phyloP scores from a whole-genome alignment of 768 basidiomycete species.

The Pluteus cervinus region DNA sequence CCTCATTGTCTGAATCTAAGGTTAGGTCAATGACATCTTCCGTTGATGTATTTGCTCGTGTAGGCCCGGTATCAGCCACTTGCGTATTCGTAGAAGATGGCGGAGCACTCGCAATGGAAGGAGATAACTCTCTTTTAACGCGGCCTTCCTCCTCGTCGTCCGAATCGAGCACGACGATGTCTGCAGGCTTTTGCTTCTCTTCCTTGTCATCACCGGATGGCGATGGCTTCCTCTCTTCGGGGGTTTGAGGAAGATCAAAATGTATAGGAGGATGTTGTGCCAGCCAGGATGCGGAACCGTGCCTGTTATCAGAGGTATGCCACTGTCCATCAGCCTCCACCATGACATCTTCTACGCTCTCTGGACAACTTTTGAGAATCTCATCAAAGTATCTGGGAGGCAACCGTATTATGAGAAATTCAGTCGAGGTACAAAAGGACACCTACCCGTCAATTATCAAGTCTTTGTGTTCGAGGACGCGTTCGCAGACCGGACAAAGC shows the following conservation, averaged over 20 bases:
- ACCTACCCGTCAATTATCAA: conserved; percentile 88
- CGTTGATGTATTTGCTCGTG: conserved; percentile 20
- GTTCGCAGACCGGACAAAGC: conserved; percentile 92
- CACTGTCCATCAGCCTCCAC: conserved; percentile 94
- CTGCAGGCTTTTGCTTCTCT: conserved; percentile 40
- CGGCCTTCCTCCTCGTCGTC: conserved; percentile 76
- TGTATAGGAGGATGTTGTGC: conserved; percentile 37
- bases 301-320: conserved; percentile 89
- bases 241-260: conserved; percentile 20
- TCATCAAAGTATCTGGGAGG: conserved; percentile 76
- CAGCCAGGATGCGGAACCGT: conserved; percentile 70
- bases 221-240: conserved; percentile 17
- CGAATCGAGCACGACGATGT: conserved; percentile 65
- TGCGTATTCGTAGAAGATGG: conserved; percentile 29
- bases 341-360: conserved; percentile 84
- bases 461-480: conserved; percentile 68
- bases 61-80: conserved; percentile 19
- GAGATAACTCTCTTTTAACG: conserved; percentile 72
- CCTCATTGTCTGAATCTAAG: conserved; percentile 73
- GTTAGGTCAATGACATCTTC: conserved; percentile 80
- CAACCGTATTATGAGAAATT: conserved; percentile 2
- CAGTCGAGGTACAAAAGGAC: not conserved
- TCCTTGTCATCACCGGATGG: conserved; percentile 29
- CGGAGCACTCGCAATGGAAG: conserved; percentile 47
- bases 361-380: conserved; percentile 73